Evolutionary conservation across 2,329 filamentous ascomycete species (phyloP).

Genomic region (Cladosporium halotolerans): DNA sequence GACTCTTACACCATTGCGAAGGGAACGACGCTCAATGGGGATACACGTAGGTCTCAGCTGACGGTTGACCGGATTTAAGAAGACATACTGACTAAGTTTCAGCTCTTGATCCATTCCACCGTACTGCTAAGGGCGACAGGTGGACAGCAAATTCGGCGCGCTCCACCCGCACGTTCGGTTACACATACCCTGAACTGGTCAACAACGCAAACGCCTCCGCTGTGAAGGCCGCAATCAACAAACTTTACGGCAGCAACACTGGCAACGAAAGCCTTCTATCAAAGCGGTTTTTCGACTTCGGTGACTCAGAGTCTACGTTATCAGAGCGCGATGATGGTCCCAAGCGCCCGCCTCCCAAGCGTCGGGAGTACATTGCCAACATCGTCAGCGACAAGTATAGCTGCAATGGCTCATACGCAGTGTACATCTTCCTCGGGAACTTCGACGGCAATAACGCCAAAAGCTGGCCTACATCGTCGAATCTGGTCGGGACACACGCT

Average conservation of each 20-base stretch:
- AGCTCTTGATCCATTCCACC: constrained; percentile 62
- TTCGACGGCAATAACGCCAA: constrained; percentile 37
- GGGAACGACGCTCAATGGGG: constrained; percentile 39
- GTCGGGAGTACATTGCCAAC: constrained; percentile 64
- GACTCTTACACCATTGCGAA: constrained; percentile 56
- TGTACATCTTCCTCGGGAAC: constrained; percentile 63
- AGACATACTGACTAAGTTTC: not conserved
- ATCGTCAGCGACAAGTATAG: constrained; percentile 57
- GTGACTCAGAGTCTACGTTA: not conserved
- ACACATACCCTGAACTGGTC: constrained; percentile 65
- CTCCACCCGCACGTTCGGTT: constrained; percentile 58
- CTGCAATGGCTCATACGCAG: constrained; percentile 54
- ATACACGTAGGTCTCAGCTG: constrained; percentile 22
- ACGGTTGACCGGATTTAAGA: not conserved
- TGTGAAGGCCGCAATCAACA: constrained; percentile 52
- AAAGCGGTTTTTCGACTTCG: constrained; percentile 8
- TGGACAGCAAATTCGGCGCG: constrained; percentile 62
- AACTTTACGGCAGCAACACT: constrained; percentile 47
- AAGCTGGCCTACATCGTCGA: constrained; percentile 48
- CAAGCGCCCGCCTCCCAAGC: constrained; percentile 25
- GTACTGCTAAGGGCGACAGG: constrained; percentile 51
- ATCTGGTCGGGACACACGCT: constrained; percentile 57
- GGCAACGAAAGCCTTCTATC: constrained; percentile 2
- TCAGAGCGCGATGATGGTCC: not conserved
- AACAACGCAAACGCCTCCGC: constrained; percentile 34